These are phyloP conservation scores for Pythium brassicae DNA, from an alignment of 352 stramenopile species.

Conservation along the genomic window DNA sequence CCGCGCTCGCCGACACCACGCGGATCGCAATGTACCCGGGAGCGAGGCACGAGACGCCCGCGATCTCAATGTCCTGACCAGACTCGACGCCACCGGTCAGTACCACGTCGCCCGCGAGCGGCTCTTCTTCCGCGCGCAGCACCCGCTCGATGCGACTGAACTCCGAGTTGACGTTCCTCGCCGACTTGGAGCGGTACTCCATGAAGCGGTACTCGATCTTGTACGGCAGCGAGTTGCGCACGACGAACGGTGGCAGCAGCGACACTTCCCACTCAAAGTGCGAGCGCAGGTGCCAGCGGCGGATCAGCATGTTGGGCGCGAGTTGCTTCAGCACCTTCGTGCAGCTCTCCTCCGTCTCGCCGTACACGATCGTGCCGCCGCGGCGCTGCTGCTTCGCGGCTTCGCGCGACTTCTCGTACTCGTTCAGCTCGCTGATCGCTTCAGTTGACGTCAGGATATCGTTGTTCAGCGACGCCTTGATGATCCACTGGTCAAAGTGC, in stretches of 20 bases:
- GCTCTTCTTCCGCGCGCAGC: constrained; percentile 30
- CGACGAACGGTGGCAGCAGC: constrained; percentile 71
- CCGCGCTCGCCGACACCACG: constrained; percentile 28
- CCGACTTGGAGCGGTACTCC: constrained; percentile 66
- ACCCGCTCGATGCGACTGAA: constrained; percentile 58
- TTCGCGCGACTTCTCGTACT: constrained; percentile 43
- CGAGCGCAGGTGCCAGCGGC: constrained; percentile 67
- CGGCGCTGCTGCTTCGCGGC: constrained; percentile 49
- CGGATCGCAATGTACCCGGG: constrained; percentile 76
- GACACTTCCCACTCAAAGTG: constrained; percentile 82
- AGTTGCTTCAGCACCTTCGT: constrained; percentile 72
- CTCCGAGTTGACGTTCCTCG: constrained; percentile 45
- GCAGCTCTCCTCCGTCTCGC: constrained; percentile 67
- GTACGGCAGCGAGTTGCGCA: constrained; percentile 86
- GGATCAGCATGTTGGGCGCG: constrained; percentile 68
- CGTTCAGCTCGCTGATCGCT: constrained; percentile 54
- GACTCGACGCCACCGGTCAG: constrained; percentile 53
- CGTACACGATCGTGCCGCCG: constrained; percentile 68
- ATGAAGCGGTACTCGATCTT: constrained; percentile 82
- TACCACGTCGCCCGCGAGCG: constrained; percentile 30
- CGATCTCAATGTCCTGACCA: constrained; percentile 70
- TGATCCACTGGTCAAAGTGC: constrained; percentile 68
- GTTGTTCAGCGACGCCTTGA: constrained; percentile 72
- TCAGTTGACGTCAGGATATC: constrained; percentile 59
- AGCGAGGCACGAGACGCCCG: constrained; percentile 59